Evolutionary conservation across 2,329 filamentous ascomycete genomes (phyloP), one percentile per base, ranked within the genome.

Genomic region (Kalaharituber pfeilii): DNA sequence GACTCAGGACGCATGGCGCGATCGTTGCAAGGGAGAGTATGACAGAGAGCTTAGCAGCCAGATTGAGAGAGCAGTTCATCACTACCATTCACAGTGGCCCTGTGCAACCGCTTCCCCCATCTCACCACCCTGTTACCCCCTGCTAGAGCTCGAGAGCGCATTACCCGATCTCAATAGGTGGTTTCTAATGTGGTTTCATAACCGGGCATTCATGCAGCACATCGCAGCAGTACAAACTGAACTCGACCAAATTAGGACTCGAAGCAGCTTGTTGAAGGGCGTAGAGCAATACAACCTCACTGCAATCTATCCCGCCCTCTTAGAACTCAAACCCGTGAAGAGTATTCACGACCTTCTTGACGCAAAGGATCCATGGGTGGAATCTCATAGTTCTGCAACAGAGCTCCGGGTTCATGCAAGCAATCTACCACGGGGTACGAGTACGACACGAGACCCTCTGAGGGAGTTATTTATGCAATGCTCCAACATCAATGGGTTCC

Each of bases 131-230:
- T 15, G 33, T 18, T 39, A 18, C 20, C 33, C 33, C 4, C 33
- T 39, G 15, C 33, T 39, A 15, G 20, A 13, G 15, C n/a, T 8
- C 29, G 15, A 13, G 20, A 18, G 4, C 15, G 33, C 33, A 9
- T 18, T 39, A 13, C 13, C 8, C 20, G 13, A 13, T 2, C 20
- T 39, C 15, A 39, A 39, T 39, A 18, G 20, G 20, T 15, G 15
- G 25, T 57, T 3, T 9, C 25, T 6, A 28, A 56, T 26, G 56
- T 52, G 26, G 54, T 52, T 15, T 49, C 50, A 30, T 52, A 53
- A 2, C 3, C 45, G 25, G 18, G 2, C 49, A 53, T 33, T 8
- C 8, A n/a, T 33, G 8, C 8, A 33, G 29, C 29, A 33, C n/a
- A 33, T 33, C 8, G 29, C 8, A 33, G 29, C 8, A 33, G 29